Evolutionary conservation across 169 alveolate genomes (phyloP).

Genomic region (Amoebophrya sp.): DNA sequence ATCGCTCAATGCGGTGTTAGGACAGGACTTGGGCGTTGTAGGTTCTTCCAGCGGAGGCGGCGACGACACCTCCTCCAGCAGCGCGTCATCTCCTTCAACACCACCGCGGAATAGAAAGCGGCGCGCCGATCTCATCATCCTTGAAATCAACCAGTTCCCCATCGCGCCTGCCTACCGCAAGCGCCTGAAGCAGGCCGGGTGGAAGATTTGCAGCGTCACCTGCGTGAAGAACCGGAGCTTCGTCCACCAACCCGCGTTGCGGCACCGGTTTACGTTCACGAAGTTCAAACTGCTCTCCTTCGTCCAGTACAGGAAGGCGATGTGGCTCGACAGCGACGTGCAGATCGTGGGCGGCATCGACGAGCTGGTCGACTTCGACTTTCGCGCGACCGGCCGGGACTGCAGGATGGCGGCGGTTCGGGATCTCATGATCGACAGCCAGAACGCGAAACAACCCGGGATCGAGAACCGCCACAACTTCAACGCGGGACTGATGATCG

Average conservation of each 20-base stretch:
- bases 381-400: background rate
- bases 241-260: background rate
- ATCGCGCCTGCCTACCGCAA: background rate
- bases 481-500: constrained; percentile 3
- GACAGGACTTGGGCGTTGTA: too few relatives aligned
- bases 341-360: background rate
- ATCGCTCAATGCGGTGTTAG: background rate
- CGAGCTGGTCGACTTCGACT: background rate
- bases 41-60: too few relatives aligned
- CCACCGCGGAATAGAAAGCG: too few relatives aligned
- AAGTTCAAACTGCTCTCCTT: background rate
- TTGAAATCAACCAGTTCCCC: background rate
- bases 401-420: background rate
- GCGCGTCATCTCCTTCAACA: too few relatives aligned
- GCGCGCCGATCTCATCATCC: background rate
- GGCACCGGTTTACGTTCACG: background rate
- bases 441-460: background rate
- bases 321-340: background rate
- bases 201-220: background rate
- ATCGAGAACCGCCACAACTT: background rate
- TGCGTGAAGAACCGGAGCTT: background rate
- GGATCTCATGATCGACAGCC: background rate
- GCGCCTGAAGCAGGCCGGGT: background rate
- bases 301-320: background rate
- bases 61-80: too few relatives aligned